Conservation (phyloP, 345 rosid species). For the Noccaea caerulescens region DNA sequence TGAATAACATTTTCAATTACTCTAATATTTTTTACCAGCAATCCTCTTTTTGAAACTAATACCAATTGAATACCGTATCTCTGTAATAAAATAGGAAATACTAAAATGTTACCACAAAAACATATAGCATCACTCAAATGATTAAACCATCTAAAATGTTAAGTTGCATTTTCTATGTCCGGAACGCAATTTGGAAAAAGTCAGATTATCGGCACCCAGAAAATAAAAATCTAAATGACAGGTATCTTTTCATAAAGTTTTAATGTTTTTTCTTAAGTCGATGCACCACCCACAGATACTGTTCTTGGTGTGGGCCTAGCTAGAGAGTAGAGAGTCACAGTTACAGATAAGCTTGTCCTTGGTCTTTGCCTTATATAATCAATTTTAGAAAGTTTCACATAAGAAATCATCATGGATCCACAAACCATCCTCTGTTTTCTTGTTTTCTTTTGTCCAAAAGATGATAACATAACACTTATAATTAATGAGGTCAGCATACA, state of each 20-base stretch:
- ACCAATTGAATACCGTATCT: background rate
- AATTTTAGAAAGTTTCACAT: constrained; percentile 33
- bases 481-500: constrained; percentile 31
- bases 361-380: constrained; percentile 37
- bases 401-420: constrained; percentile 38
- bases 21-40: background rate
- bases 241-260: background rate
- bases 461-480: background rate
- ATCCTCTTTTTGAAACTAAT: background rate
- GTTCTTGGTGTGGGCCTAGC: constrained; percentile 34
- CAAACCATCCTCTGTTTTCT: constrained; percentile 21
- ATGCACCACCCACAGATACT: constrained; percentile 20
- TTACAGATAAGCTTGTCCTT: constrained; percentile 36
- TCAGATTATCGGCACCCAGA: background rate
- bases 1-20: background rate
- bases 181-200: background rate
- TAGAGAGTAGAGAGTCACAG: constrained; percentile 1
- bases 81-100: background rate
- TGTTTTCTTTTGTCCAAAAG: constrained; percentile 1
- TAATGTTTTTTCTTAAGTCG: background rate
- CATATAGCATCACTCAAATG: background rate
- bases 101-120: background rate
- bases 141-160: background rate
- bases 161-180: background rate
- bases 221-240: background rate